These are phyloP conservation scores for Calocybe cyanea DNA, from an alignment of 768 basidiomycete genomes.

Conservation along the genomic window DNA sequence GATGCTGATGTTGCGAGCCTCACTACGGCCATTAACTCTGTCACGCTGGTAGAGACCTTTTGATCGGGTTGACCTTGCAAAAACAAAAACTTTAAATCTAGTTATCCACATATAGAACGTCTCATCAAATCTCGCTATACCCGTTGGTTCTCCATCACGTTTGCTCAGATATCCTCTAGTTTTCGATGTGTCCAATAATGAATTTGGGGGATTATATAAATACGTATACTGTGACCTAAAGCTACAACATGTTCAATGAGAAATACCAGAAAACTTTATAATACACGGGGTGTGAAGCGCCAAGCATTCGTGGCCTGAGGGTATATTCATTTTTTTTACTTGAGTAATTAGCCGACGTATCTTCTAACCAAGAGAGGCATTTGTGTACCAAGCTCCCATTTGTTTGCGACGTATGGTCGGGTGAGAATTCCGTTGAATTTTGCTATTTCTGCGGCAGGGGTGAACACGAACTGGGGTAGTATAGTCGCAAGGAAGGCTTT, in stretches of 20 bases:
- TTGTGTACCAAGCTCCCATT: conserved; percentile 35
- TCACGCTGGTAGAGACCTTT: conserved; percentile 3
- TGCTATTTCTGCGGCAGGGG: conserved; percentile 36
- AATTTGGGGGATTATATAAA: too few species aligned
- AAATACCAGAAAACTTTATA: too few species aligned
- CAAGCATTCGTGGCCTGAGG: not conserved
- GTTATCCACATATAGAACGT: too few species aligned
- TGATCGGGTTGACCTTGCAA: too few species aligned
- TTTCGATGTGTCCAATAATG: too few species aligned
- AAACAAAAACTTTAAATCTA: too few species aligned
- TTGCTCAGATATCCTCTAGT: too few species aligned
- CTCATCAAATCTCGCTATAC: too few species aligned
- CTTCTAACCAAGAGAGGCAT: conserved; percentile 34
- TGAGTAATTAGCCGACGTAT: conserved; percentile 7
- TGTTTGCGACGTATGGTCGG: conserved; percentile 41
- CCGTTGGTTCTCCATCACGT: too few species aligned
- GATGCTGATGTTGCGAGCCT: conserved; percentile 33
- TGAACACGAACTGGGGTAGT: conserved; percentile 42
- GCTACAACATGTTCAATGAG: too few species aligned
- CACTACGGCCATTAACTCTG: conserved; percentile 22
- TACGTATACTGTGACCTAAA: too few species aligned
- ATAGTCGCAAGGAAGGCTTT: conserved; percentile 48
- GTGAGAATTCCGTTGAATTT: conserved; percentile 50
- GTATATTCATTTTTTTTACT: conserved; percentile 12
- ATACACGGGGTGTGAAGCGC: too few species aligned